Evolutionary conservation across 2,329 filamentous ascomycete genomes (phyloP), one percentile per base, ranked within the genome.

Genomic region (Fusarium liriodendri): DNA sequence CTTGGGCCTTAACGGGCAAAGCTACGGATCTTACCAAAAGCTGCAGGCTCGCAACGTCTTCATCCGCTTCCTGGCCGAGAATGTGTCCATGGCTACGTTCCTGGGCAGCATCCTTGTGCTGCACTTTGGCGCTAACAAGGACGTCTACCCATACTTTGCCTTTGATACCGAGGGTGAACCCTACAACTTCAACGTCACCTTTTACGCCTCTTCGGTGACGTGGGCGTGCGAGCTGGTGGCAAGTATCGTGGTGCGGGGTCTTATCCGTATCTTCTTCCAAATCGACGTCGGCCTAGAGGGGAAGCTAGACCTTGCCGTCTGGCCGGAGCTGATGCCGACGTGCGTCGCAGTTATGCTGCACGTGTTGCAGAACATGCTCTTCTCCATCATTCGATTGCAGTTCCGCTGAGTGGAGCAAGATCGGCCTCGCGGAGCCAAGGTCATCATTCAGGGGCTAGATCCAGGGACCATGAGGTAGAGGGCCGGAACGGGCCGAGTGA

Each of bases 361-460:
- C 76, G 91, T 93, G 60, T 79, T 93, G 81, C 91, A 93, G 82
- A 93, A 93, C 80, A 93, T 93, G 91, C 81, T 93, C 65, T 93
- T 93, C 82, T 91, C 89, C 54, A 93, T 93, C 76, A 89, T 92
- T 38, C 87, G 91, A 72, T 82, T 93, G 77, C 87, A 89, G 72
- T 93, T 93, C 75, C 84, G 81, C 45, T 79, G 68, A 76, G 72
- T 75, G 72, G 64, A 72, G 71, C 40, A 58, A 50, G 60, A 66
- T 54, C 55, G 50, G 38, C 58, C 47, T 54, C 59, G 35, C 25
- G 45, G 58, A 57, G 18, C 33, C 52, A 66, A 42, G 29, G 38
- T 57, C 66, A 55, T 63, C 47, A 45, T 57, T 55, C 63, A 38
- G 40, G 54, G 40, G 20, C 38, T 54, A 37, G 60, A 64, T 50